Percentiles rank a stretch among this genome's conserved stretches.
Evolutionary conservation across 257 asterid genomes (phyloP).

Genomic region (Petunia axillaris): DNA sequence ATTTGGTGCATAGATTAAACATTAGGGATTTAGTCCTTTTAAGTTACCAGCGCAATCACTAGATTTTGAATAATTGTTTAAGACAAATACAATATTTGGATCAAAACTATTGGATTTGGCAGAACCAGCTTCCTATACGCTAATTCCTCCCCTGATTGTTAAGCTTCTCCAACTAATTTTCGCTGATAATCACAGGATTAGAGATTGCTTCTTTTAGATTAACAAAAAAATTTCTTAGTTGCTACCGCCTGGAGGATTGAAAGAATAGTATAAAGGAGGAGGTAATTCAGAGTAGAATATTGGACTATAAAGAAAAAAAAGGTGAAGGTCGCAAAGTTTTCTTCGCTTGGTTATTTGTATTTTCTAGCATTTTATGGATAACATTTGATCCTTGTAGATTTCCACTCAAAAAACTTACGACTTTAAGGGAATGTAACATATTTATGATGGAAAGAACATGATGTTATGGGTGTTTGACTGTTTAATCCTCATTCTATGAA

Average conservation of each 20-base stretch:
- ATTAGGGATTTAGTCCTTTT: no score
- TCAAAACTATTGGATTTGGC: no score
- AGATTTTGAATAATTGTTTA: no score
- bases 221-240: background rate
- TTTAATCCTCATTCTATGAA: background rate
- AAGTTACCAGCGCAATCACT: no score
- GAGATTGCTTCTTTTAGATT: background rate
- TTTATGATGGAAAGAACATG: background rate
- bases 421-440: background rate
- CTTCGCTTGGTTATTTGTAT: background rate
- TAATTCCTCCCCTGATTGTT: no score
- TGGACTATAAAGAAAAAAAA: slow-evolving; percentile 11
- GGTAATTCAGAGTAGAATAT: background rate
- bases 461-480: background rate
- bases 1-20: background rate
- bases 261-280: background rate
- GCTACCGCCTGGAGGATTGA: background rate
- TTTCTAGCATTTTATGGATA: background rate
- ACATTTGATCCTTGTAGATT: background rate
- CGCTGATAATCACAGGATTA: background rate
- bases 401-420: background rate
- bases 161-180: background rate
- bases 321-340: background rate
- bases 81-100: no score
- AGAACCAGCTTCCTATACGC: no score